Evolutionary conservation across 1,139 yeast species (phyloP).

Genomic region (Geotrichum siamense): DNA sequence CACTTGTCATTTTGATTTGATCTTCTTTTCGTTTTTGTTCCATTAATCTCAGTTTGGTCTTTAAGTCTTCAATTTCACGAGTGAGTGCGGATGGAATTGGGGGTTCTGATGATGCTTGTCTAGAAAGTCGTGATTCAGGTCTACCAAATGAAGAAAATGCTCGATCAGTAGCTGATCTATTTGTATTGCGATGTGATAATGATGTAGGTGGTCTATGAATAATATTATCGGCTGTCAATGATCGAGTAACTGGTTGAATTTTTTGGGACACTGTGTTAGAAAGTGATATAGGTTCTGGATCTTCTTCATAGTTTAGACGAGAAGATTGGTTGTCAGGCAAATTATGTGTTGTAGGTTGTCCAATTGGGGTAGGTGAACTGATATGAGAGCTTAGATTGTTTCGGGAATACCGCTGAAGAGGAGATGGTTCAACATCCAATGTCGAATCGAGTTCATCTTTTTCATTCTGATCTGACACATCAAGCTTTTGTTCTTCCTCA

Average conservation of each 20-base stretch:
- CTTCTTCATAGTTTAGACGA: not conserved
- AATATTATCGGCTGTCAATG: constrained; percentile 1
- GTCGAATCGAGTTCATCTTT: too few species aligned
- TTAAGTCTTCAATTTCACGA: constrained; percentile 29
- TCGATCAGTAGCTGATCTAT: constrained; percentile 7
- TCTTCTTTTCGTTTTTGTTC: constrained; percentile 32
- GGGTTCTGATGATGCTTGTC: constrained; percentile 13
- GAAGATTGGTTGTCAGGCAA: not conserved
- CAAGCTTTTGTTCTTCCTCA: too few species aligned
- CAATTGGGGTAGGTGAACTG: too few species aligned
- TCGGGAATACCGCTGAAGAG: too few species aligned
- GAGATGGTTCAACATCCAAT: too few species aligned
- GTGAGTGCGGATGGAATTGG: constrained; percentile 16
- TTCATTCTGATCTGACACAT: too few species aligned
- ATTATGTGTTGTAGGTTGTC: too few species aligned
- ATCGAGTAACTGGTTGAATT: too few species aligned
- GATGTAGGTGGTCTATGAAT: constrained; percentile 4
- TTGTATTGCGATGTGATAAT: not conserved
- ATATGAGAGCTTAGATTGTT: too few species aligned
- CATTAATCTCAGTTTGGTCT: constrained; percentile 29
- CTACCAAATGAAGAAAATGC: constrained; percentile 13
- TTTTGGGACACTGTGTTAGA: too few species aligned
- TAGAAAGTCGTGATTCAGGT: constrained; percentile 12
- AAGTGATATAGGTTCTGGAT: too few species aligned
- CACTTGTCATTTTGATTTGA: constrained; percentile 25